Conservation (phyloP, 2,329 filamentous ascomycete species). For the Diplodia seriata region DNA sequence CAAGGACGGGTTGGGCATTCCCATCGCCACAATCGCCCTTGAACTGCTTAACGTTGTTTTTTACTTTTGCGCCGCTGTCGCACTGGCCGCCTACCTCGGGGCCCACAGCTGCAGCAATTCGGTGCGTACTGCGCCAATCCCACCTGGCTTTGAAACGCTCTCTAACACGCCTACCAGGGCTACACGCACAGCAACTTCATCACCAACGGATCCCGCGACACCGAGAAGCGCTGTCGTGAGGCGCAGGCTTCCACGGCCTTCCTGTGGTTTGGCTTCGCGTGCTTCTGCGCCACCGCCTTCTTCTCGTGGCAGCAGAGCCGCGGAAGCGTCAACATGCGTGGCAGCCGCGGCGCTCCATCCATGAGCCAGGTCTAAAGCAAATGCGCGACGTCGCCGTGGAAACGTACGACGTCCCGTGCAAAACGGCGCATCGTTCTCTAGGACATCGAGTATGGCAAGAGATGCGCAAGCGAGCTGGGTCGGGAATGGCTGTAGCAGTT, state of each 20-base stretch:
- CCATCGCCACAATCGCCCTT: conserved; percentile 61
- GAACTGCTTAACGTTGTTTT: conserved; percentile 70
- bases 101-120: conserved; percentile 70
- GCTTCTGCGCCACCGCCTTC: conserved; percentile 64
- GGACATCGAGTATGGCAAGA: not conserved
- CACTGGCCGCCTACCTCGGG: conserved; percentile 72
- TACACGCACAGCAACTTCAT: conserved; percentile 62
- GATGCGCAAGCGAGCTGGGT: not conserved
- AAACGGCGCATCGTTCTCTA: not conserved
- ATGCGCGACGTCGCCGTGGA: not conserved
- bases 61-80: conserved; percentile 73
- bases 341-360: conserved; percentile 53
- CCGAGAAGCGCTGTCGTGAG: conserved; percentile 72
- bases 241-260: conserved; percentile 77
- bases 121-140: conserved; percentile 50
- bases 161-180: conserved; percentile 41
- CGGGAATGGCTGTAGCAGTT: not conserved
- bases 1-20: conserved; percentile 60
- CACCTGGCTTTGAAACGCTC: not conserved
- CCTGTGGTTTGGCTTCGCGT: conserved; percentile 77
- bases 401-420: not conserved
- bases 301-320: conserved; percentile 53
- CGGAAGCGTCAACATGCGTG: conserved; percentile 56
- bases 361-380: conserved; percentile 63
- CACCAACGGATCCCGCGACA: conserved; percentile 66